A percentile compares a stretch with the other conserved stretches of the same genome.
Evolutionary conservation across 2,329 filamentous ascomycete species (phyloP).

Genomic region (Aureobasidium zeae): DNA sequence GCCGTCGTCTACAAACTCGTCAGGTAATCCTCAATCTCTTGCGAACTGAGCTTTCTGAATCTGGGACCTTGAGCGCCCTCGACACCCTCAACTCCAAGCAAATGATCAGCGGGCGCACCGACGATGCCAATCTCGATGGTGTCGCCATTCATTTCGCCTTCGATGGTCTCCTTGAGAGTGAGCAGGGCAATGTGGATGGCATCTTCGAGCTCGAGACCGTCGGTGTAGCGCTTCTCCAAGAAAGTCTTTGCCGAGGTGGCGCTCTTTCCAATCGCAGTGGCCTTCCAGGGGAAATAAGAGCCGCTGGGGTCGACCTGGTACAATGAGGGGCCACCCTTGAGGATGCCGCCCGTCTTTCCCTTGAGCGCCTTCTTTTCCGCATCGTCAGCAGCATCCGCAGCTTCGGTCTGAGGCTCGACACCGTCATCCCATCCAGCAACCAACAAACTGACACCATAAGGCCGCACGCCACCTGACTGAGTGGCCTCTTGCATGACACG

Average conservation of each 20-base stretch:
- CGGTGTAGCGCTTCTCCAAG: slow-evolving; percentile 97
- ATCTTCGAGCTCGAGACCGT: slow-evolving; percentile 93
- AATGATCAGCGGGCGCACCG: slow-evolving; percentile 83
- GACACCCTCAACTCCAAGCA: slow-evolving; percentile 84
- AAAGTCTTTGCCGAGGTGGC: slow-evolving; percentile 98
- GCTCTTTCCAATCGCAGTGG: slow-evolving; percentile 96
- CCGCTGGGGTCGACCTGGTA: slow-evolving; percentile 99
- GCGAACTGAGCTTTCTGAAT: slow-evolving; percentile 89
- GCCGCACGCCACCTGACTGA: slow-evolving; percentile 91
- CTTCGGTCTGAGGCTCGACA: slow-evolving; percentile 72
- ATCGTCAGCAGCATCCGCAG: slow-evolving; percentile 45
- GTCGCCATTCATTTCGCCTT: slow-evolving; percentile 98
- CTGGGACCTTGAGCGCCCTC: slow-evolving; percentile 75
- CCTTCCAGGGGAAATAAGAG: slow-evolving; percentile 99
- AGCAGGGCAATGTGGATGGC: slow-evolving; percentile 96
- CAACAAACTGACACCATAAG: slow-evolving; percentile 91
- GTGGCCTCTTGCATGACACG: slow-evolving; percentile 98
- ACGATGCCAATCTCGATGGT: slow-evolving; percentile 98
- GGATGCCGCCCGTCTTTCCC: slow-evolving; percentile 87
- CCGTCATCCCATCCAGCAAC: slow-evolving; percentile 98
- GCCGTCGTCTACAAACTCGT: slow-evolving; percentile 68
- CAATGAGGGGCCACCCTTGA: slow-evolving; percentile 92
- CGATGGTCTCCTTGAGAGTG: slow-evolving; percentile 97
- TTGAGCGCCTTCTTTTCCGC: slow-evolving; percentile 59
- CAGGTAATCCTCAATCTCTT: slow-evolving; percentile 98